phyloP scores from a whole-genome alignment of 139 green algal species.

The Chlorella ohadii region DNA sequence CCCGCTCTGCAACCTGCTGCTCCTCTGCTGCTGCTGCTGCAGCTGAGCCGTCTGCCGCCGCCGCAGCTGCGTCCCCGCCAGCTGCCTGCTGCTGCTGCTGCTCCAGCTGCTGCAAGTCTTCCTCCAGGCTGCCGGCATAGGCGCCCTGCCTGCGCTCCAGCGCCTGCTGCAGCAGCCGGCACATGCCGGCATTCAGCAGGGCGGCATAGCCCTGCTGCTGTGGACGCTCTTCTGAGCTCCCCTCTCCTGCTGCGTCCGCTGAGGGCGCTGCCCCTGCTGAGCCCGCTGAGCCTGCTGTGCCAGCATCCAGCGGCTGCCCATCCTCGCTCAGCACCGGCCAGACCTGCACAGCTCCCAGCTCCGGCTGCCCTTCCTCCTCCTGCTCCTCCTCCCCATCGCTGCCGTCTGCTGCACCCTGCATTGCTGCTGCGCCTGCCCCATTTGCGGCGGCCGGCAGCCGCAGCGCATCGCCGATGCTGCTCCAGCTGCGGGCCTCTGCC shows the following conservation, averaged over 20 bases:
- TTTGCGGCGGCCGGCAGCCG: neutral
- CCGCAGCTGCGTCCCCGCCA: no score
- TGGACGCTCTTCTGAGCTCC: neutral
- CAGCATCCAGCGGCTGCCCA: neutral
- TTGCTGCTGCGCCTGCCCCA: neutral
- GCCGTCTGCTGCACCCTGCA: neutral
- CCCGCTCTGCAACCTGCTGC: conserved; percentile 8
- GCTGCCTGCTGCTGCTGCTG: neutral
- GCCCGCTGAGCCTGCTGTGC: no score
- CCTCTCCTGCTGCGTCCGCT: neutral
- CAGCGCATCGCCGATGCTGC: conserved; percentile 49
- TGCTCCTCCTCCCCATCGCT: neutral
- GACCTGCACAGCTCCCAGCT: conserved; percentile 18
- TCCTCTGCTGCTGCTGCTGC: neutral
- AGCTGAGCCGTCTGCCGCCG: neutral
- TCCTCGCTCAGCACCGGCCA: conserved; percentile 16
- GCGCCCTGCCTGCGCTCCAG: conserved; percentile 5
- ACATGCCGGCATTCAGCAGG: neutral
- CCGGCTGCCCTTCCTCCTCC: neutral
- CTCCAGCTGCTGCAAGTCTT: neutral
- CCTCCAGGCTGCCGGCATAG: neutral
- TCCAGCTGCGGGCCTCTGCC: conserved; percentile 14
- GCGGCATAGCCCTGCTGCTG: neutral
- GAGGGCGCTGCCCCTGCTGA: neutral
- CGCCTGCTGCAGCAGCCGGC: neutral